Evolutionary conservation across 495 filamentous ascomycete genomes (phyloP), one percentile per base, ranked within the genome.

Genomic region (Lepraria neglecta): DNA sequence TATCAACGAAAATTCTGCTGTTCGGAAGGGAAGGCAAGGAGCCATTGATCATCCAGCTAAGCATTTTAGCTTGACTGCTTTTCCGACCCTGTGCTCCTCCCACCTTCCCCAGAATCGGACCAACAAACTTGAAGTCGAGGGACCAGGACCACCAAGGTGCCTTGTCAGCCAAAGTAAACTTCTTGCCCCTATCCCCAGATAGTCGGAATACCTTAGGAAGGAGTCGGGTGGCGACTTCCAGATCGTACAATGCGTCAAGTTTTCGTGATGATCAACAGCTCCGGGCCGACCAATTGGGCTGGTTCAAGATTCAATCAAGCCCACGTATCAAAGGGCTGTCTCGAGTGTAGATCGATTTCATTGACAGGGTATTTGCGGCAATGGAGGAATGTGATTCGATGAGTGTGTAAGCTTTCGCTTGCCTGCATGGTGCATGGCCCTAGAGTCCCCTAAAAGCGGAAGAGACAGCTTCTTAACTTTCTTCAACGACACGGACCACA

Each of bases 211-310:
- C 31, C 38, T 43, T 46, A 55, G n/a, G 30, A 27, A 46, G 10
- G 28, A 46, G 27, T 31, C 21, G 44, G 33, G 51, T 43, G 48
- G 51, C 44, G 14, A 33, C 27, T 30, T 27, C 38, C 43, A 56
- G 59, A 53, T 42, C 45, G 45, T 19, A 45, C 47, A 24, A 53
- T 33, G 47, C 48, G 58, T 54, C 19, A 33, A 28, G 52, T 48
- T 53, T 61, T 57, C 54, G 38, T 57, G 35, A 57, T 57, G 38
- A 43, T 57, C 54, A 57, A 57, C 54, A 57, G 42, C 43, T 56
- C 59, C 59, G 59, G 59, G 42, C 59, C 59, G 59, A 61, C 59
- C 59, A 61, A 55, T 61, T 59, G 47, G 56, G 59, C 59, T 61
- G 51, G 47, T 44, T 61, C 21, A 54, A 54, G 51, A 54, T 54